Conservation (phyloP, 108 stramenopile genomes). For the Fragilaria crotonensis region DNA sequence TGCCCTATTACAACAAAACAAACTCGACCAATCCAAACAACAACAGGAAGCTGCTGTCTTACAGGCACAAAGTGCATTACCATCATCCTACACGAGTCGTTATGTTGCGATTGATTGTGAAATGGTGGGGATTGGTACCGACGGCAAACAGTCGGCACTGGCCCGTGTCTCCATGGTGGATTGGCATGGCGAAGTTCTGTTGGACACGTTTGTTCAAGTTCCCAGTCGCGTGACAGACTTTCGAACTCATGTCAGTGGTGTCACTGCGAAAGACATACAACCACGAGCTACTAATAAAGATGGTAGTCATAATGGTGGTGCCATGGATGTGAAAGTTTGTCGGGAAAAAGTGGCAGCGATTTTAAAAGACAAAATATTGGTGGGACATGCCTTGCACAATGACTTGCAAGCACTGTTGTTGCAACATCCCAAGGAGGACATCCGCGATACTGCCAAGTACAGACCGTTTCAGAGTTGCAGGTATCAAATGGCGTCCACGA, state of each 20-base stretch:
- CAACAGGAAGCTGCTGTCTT: slow-evolving; percentile 21
- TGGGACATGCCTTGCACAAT: slow-evolving; percentile 95
- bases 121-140: slow-evolving; percentile 94
- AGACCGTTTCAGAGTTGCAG: slow-evolving; percentile 58
- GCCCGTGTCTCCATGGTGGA: slow-evolving; percentile 85
- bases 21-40: slow-evolving; percentile 33
- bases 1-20: slow-evolving; percentile 50
- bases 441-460: slow-evolving; percentile 10
- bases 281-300: neutral
- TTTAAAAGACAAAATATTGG: slow-evolving; percentile 80
- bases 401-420: slow-evolving; percentile 91
- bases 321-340: slow-evolving; percentile 71
- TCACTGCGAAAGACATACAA: slow-evolving; percentile 72
- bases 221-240: slow-evolving; percentile 91
- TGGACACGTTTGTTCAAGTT: slow-evolving; percentile 85
- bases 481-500: slow-evolving; percentile 82
- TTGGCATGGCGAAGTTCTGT: slow-evolving; percentile 61
- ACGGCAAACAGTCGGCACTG: slow-evolving; percentile 73
- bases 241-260: slow-evolving; percentile 83
- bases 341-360: slow-evolving; percentile 67
- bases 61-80: slow-evolving; percentile 31
- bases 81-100: slow-evolving; percentile 28
- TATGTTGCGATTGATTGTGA: slow-evolving; percentile 95
- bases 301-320: slow-evolving; percentile 39
- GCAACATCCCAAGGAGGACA: slow-evolving; percentile 50